These are phyloP conservation scores for Russula earlei DNA, from an alignment of 768 basidiomycete genomes.

Conservation along the genomic window DNA sequence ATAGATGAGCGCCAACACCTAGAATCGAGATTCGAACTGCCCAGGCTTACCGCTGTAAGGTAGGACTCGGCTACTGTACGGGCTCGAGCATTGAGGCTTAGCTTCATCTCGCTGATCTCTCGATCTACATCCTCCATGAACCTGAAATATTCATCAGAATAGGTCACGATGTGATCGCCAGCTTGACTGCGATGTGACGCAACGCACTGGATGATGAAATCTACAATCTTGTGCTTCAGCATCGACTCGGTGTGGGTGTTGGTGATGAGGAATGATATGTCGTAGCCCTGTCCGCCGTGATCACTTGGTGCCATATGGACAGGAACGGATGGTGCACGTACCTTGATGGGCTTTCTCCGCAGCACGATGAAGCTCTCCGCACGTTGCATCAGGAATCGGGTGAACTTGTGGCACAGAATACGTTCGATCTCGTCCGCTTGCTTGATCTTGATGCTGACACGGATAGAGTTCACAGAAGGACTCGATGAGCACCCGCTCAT, in stretches of 20 bases:
- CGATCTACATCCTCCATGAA: conserved; percentile 99
- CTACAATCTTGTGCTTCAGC: conserved; percentile 99
- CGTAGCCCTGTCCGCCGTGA: conserved; percentile 64
- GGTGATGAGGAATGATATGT: conserved; percentile 97
- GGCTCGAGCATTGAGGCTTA: conserved; percentile 90
- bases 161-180: neutral
- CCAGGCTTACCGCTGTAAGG: conserved; percentile 64
- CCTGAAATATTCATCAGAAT: conserved; percentile 30
- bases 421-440: conserved; percentile 98
- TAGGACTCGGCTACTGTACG: conserved; percentile 98
- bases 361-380: conserved; percentile 97
- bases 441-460: conserved; percentile 96
- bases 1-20: neutral
- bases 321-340: conserved; percentile 29
- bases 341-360: conserved; percentile 86
- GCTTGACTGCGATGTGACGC: conserved; percentile 1
- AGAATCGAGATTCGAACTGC: neutral
- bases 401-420: conserved; percentile 96
- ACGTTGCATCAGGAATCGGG: conserved; percentile 97
- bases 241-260: conserved; percentile 96
- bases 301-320: neutral
- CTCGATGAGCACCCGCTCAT: conserved; percentile 94
- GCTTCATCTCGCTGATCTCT: conserved; percentile 99
- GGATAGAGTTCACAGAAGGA: conserved; percentile 95
- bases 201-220: conserved; percentile 96